Conservation (phyloP, 305 asterid species). For the Fraxinus velutina region DNA sequence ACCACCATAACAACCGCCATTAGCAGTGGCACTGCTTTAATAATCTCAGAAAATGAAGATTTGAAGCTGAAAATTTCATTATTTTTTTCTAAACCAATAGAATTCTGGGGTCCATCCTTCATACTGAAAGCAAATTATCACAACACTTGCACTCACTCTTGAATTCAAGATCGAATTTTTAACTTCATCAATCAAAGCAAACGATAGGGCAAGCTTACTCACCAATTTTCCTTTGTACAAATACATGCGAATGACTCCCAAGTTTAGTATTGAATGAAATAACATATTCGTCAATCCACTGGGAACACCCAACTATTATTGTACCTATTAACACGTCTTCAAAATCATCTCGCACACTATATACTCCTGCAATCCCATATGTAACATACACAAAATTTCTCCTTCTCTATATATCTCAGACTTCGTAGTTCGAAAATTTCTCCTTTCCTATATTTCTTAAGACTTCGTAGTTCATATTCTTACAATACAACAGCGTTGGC, state of each 20-base stretch:
- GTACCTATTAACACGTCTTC: neutral
- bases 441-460: neutral
- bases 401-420: neutral
- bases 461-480: neutral
- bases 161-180: neutral
- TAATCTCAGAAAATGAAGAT: neutral
- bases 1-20: neutral
- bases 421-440: neutral
- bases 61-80: neutral
- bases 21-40: conserved; percentile 1
- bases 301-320: conserved; percentile 5
- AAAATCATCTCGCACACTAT: neutral
- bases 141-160: neutral
- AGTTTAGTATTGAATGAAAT: neutral
- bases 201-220: neutral
- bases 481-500: neutral
- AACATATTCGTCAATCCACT: conserved; percentile 2
- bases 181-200: neutral
- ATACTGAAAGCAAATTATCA: neutral
- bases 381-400: neutral
- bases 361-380: neutral
- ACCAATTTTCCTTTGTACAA: neutral
- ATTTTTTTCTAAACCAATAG: neutral
- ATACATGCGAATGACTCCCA: neutral
- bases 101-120: neutral